Percentiles rank a stretch among this genome's conserved stretches.
These are phyloP conservation scores for Osmozyma mogii DNA, from an alignment of 805 yeast species.

Conservation along the genomic window DNA sequence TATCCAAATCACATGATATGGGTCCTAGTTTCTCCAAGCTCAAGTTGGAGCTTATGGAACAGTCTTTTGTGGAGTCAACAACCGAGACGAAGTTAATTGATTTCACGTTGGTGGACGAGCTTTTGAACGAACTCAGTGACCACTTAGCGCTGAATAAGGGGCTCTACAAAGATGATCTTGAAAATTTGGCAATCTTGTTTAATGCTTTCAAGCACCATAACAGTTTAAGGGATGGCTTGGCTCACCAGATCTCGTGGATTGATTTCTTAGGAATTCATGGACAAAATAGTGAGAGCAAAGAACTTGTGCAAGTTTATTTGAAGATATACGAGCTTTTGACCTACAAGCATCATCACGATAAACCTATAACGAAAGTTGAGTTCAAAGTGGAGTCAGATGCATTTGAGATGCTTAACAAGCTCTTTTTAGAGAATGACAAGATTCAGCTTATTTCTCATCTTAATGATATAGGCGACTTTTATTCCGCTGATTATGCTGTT, in stretches of 20 bases:
- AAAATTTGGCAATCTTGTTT: slow-evolving; percentile 20
- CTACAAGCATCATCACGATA: neutral
- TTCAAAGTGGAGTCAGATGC: slow-evolving; percentile 1
- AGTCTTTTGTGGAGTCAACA: slow-evolving; percentile 15
- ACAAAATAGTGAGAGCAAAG: slow-evolving; percentile 20
- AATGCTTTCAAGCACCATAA: slow-evolving; percentile 24
- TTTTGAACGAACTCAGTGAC: slow-evolving; percentile 1
- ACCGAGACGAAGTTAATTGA: slow-evolving; percentile 3
- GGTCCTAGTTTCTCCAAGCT: slow-evolving; percentile 20
- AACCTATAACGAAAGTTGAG: neutral
- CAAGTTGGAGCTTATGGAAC: slow-evolving; percentile 29
- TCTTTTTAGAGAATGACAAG: too few relatives aligned
- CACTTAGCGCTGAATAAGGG: neutral
- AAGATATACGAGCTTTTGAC: slow-evolving; percentile 24
- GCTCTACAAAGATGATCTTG: slow-evolving; percentile 2
- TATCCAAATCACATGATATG: slow-evolving; percentile 14
- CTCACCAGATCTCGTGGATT: slow-evolving; percentile 34
- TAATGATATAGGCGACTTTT: slow-evolving; percentile 22
- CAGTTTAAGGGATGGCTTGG: slow-evolving; percentile 17
- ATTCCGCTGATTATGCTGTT: slow-evolving; percentile 27
- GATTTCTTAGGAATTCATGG: slow-evolving; percentile 23
- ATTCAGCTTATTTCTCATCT: too few relatives aligned
- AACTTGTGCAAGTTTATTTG: slow-evolving; percentile 20
- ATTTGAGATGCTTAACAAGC: too few relatives aligned
- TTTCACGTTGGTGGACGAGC: slow-evolving; percentile 3